These are phyloP conservation scores for Miscanthus lutarioriparius DNA, from an alignment of 176 grass and related monocot species.

Conservation along the genomic window DNA sequence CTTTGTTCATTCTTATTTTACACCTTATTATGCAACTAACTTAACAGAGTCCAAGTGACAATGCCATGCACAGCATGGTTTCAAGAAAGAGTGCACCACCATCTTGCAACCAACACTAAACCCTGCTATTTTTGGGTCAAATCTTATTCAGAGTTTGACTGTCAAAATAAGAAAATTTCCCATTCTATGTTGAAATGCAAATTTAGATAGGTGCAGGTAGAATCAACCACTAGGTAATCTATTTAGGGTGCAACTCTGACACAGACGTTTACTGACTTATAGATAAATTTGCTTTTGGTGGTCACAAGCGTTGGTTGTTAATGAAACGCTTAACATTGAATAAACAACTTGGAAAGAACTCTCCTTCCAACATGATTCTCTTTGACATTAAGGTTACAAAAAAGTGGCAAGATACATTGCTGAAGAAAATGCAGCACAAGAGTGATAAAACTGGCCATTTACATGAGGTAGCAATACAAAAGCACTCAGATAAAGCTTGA, in stretches of 20 bases:
- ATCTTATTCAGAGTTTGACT: neutral
- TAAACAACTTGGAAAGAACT: neutral
- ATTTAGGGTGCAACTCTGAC: neutral
- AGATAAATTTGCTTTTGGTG: neutral
- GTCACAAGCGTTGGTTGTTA: neutral
- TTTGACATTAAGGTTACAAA: neutral
- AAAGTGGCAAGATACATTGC: slow-evolving; percentile 8
- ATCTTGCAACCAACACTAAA: neutral
- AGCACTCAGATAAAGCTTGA: slow-evolving; percentile 16
- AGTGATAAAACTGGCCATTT: neutral
- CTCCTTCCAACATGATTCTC: neutral
- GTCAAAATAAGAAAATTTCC: neutral
- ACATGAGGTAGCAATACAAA: neutral
- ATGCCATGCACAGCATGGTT: neutral
- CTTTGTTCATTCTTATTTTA: neutral
- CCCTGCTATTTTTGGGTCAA: neutral
- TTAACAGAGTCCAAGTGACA: neutral
- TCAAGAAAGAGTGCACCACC: neutral
- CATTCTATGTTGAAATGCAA: slow-evolving; percentile 10
- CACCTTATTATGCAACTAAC: neutral
- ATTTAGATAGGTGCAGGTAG: neutral
- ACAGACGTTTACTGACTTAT: neutral
- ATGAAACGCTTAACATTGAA: neutral
- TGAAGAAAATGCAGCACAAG: neutral
- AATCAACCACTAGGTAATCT: neutral